A percentile compares a stretch with the other conserved stretches of the same genome.
These are phyloP conservation scores for Gnetum montanum DNA, from an alignment of 75 land plant species.

Conservation along the genomic window DNA sequence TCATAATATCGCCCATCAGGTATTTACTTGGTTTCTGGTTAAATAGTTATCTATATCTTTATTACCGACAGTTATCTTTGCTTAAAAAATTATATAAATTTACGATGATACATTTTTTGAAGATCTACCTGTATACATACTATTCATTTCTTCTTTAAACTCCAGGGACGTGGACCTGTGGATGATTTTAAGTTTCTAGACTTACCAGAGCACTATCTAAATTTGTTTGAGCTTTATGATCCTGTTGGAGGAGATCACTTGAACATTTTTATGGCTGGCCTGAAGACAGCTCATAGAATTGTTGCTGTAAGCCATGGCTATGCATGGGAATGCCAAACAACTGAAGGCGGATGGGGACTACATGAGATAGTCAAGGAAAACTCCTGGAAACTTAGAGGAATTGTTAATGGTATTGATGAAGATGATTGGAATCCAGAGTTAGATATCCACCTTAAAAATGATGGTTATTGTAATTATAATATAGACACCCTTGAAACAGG, in stretches of 20 bases:
- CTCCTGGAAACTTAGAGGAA: slow-evolving; percentile 83
- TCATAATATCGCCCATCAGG: slow-evolving; percentile 98
- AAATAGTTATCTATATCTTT: background rate
- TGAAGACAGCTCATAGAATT: slow-evolving; percentile 74
- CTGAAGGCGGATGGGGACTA: slow-evolving; percentile 93
- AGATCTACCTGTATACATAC: background rate
- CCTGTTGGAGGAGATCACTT: slow-evolving; percentile 87
- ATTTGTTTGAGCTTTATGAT: slow-evolving; percentile 62
- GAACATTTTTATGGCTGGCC: slow-evolving; percentile 86
- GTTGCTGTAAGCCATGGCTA: slow-evolving; percentile 93
- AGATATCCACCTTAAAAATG: slow-evolving; percentile 53
- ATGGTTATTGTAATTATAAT: slow-evolving; percentile 81
- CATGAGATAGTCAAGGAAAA: slow-evolving; percentile 63
- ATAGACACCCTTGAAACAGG: slow-evolving; percentile 56
- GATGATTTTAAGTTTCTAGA: slow-evolving; percentile 48
- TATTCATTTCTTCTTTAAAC: background rate
- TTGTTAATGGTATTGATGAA: slow-evolving; percentile 93
- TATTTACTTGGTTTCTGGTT: too few species aligned
- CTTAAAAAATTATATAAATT: too few species aligned
- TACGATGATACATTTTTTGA: too few species aligned
- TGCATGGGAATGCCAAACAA: slow-evolving; percentile 84
- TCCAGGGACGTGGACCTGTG: slow-evolving; percentile 96
- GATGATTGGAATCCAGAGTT: slow-evolving; percentile 77
- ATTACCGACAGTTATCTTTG: too few species aligned
- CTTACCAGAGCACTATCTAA: slow-evolving; percentile 60